Evolutionary conservation across 2,329 filamentous ascomycete species (phyloP), one percentile per base, ranked within the genome.

Genomic region (Trichoderma afroharzianum): DNA sequence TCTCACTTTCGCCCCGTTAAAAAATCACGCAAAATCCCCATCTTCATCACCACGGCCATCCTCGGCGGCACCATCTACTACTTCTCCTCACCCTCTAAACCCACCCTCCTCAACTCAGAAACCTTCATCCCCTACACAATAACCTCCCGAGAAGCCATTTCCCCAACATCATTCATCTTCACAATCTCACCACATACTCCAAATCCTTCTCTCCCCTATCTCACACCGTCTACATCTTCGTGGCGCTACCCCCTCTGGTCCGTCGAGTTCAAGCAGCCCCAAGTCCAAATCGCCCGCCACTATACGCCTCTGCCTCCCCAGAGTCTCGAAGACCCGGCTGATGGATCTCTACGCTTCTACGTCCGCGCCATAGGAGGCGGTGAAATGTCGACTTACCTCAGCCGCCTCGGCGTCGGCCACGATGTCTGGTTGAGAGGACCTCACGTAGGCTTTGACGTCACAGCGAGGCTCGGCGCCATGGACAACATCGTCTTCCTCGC

Each of bases 241-340:
- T 82, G 82, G 81, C 75, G 74, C 12, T 74, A 88, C 70, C 92
- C 92, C 5, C 86, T 97, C 55, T 97, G 94, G 92, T 94, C 92
- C 74, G 91, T 98, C 39, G 92, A 98, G 83, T 90, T 97, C 78
- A 97, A 97, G 83, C 96, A 98, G 82, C 96, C 96, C 2, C 91
- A 97, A 80, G 83, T 98, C 71, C 95, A 98, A 82, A 97, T 99
- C 76, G 93, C 93, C 57, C 85, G 96, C 73, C 91, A 94, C 71
- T 99, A 99, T 81, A 98, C 96, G 4, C 94, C 95, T 0, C 84
- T 99, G 0, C 95, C 94, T 0, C 87, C 89, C 0, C 30, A 75
- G 0, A 67, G 73, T 0, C 75, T 66, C 5, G 76, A 78, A 15
- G 77, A 80, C 3, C 76, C 75, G 2, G 76, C 79, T n/a, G 76